Evolutionary conservation across 2,329 filamentous ascomycete genomes (phyloP), one percentile per base, ranked within the genome.

Genomic region (Leptosphaerulina australis): DNA sequence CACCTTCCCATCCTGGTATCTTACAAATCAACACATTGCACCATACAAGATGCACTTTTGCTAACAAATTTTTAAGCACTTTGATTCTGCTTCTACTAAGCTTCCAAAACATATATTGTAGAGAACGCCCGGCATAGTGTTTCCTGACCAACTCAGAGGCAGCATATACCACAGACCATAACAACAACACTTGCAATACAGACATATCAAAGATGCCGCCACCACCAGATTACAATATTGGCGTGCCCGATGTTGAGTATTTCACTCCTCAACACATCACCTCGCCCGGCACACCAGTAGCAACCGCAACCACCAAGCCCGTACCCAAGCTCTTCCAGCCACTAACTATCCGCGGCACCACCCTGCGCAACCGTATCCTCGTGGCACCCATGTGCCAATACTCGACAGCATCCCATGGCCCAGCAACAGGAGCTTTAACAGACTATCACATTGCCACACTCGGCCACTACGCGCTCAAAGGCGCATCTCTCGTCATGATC

Each of bases 261-360:
- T 80, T 77, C 64, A 79, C 76, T 1, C 77, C 77, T 8, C 59
- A 70, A 9, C 77, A 80, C 56, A 44, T 68, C 31, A 67, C 65
- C 11, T 71, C 70, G 3, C 76, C 77, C 4, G 77, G 77, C 12
- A 75, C 62, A 2, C 61, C 62, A 4, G 25, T 44, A 9, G 39
- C 53, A n/a, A 35, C 37, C 12, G 31, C 37, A 18, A 53, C 51
- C 26, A 46, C 51, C 28, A 53, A 56, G 28, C 25, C 17, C 0
- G 50, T 58, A 3, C 69, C 71, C 0, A 72, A 63, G 1, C 64
- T 74, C 33, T 73, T 74, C 55, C 69, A 48, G 9, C 68, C 71
- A 4, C 63, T 74, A 20, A 67, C 60, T n/a, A 73, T 73, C 41
- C 65, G 71, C 31, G 58, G 58, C 24, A 63, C 60, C 3, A 73